phyloP scores from a whole-genome alignment of 2,329 filamentous ascomycete genomes.

The Hypoxylon sp. region DNA sequence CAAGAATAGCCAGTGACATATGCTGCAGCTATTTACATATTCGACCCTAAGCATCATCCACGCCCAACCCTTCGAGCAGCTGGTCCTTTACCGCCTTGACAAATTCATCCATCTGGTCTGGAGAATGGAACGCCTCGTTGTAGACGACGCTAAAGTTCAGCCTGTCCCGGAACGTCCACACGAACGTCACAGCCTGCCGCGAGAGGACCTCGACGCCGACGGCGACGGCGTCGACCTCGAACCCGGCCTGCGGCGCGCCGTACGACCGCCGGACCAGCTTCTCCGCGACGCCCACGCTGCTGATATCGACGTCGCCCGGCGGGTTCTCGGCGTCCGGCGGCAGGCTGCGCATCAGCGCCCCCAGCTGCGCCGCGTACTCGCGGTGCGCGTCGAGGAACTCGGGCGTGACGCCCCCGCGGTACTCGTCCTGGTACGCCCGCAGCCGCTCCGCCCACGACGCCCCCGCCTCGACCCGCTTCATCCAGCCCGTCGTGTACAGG shows the following conservation, averaged over 20 bases:
- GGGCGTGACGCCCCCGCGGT: slow-evolving; percentile 32
- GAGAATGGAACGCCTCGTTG: slow-evolving; percentile 45
- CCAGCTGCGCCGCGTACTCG: slow-evolving; percentile 41
- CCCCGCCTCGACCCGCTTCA: slow-evolving; percentile 18
- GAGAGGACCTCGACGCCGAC: slow-evolving; percentile 46
- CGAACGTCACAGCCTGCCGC: slow-evolving; percentile 40
- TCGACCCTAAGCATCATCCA: slow-evolving; percentile 14
- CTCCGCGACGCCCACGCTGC: slow-evolving; percentile 40
- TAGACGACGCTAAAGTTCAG: slow-evolving; percentile 45
- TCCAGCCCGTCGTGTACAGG: slow-evolving; percentile 26
- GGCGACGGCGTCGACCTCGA: slow-evolving; percentile 39
- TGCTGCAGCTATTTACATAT: too few relatives aligned
- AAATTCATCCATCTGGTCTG: slow-evolving; percentile 38
- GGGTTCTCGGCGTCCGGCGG: slow-evolving; percentile 25
- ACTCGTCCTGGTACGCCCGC: slow-evolving; percentile 34
- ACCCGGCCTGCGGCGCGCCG: slow-evolving; percentile 32
- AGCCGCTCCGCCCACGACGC: slow-evolving; percentile 21
- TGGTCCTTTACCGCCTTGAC: slow-evolving; percentile 37
- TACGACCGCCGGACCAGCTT: slow-evolving; percentile 40
- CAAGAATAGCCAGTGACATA: too few relatives aligned
- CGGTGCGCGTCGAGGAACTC: slow-evolving; percentile 40
- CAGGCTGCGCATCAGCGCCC: slow-evolving; percentile 33
- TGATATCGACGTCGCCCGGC: slow-evolving; percentile 45
- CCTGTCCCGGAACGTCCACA: slow-evolving; percentile 47
- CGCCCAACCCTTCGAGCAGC: slow-evolving; percentile 24